Conservation (phyloP, 305 asterid species). For the Fraxinus ornus region DNA sequence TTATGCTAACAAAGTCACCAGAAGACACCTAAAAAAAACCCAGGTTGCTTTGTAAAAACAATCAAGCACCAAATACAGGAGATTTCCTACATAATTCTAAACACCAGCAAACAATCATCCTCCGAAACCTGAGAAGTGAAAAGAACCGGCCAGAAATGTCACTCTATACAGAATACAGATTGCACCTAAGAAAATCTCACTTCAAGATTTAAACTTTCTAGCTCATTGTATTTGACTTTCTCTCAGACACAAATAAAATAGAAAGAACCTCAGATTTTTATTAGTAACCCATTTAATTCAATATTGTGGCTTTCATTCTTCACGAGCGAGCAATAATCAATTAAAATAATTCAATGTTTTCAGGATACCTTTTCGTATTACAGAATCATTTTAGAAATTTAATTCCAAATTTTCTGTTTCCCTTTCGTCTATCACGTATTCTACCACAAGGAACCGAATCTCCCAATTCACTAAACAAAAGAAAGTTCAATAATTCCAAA, state of each 20-base stretch:
- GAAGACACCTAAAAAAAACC: background rate
- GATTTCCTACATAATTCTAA: conserved; percentile 14
- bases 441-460: conserved; percentile 7
- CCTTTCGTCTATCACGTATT: background rate
- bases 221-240: conserved; percentile 10
- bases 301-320: conserved; percentile 1
- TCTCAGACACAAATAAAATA: background rate
- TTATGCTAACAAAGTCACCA: conserved; percentile 16
- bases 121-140: conserved; percentile 35
- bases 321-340: background rate
- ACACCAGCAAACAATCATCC: conserved; percentile 28
- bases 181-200: background rate
- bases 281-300: conserved; percentile 9
- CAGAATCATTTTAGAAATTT: background rate
- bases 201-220: background rate
- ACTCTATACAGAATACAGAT: conserved; percentile 6
- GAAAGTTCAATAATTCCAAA: background rate
- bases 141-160: conserved; percentile 17
- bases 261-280: conserved; percentile 4
- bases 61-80: conserved; percentile 19
- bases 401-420: background rate
- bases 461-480: background rate
- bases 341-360: background rate
- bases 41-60: conserved; percentile 18
- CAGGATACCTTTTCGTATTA: background rate